Evolutionary conservation across 345 rosid genomes (phyloP).

Genomic region (Turritis glabra): DNA sequence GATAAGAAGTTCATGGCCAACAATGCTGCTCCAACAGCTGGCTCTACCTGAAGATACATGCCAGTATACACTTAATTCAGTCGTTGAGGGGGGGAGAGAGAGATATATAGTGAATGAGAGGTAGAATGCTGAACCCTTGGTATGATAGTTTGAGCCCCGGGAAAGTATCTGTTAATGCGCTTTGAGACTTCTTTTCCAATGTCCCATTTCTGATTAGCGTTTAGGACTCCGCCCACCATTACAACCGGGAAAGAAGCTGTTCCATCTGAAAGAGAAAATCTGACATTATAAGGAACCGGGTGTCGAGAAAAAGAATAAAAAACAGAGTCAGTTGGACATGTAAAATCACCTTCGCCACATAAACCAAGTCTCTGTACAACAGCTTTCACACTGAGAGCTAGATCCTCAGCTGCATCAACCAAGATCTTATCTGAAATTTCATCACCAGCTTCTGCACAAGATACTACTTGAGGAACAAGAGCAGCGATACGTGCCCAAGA

Average conservation of each 20-base stretch:
- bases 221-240: slow-evolving; percentile 63
- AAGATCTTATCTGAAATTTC: slow-evolving; percentile 53
- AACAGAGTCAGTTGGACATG: background rate
- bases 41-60: slow-evolving; percentile 52
- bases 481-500: slow-evolving; percentile 68
- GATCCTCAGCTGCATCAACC: slow-evolving; percentile 52
- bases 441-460: slow-evolving; percentile 63
- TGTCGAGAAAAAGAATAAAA: background rate
- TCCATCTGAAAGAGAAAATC: slow-evolving; percentile 42
- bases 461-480: slow-evolving; percentile 58
- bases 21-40: slow-evolving; percentile 64
- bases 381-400: slow-evolving; percentile 60
- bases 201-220: slow-evolving; percentile 56
- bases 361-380: slow-evolving; percentile 58
- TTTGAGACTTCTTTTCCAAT: slow-evolving; percentile 57
- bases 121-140: slow-evolving; percentile 48
- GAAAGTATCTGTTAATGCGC: slow-evolving; percentile 43
- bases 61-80: slow-evolving; percentile 5
- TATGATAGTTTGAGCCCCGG: slow-evolving; percentile 49
- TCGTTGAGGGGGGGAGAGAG: background rate
- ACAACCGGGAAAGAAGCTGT: slow-evolving; percentile 53
- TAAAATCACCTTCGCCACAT: slow-evolving; percentile 52
- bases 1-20: slow-evolving; percentile 49
- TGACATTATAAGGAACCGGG: background rate
- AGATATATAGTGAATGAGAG: background rate